These are phyloP conservation scores for Dendryphion nanum DNA, from an alignment of 2,329 filamentous ascomycete species.

Conservation along the genomic window DNA sequence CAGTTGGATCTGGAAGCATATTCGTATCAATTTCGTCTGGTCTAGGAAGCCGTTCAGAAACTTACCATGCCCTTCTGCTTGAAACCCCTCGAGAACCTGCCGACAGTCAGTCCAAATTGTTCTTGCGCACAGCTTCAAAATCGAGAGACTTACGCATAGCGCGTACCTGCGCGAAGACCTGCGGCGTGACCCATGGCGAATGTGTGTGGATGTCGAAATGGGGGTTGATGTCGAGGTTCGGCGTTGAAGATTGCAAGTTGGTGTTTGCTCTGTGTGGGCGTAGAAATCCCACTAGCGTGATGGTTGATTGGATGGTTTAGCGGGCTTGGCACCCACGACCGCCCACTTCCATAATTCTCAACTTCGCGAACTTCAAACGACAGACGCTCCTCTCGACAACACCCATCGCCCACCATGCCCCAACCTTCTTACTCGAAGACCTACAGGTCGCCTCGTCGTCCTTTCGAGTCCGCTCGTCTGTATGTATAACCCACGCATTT, in stretches of 20 bases:
- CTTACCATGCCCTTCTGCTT: constrained; percentile 79
- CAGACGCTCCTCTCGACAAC: constrained; percentile 29
- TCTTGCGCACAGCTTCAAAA: constrained; percentile 5
- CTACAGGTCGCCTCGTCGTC: constrained; percentile 96
- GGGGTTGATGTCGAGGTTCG: constrained; percentile 9
- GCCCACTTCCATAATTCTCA: neutral
- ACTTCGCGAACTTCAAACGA: constrained; percentile 9
- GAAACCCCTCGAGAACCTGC: constrained; percentile 80
- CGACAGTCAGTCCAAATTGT: neutral
- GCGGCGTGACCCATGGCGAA: constrained; percentile 56
- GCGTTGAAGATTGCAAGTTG: neutral
- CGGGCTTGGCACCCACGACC: neutral
- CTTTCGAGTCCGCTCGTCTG: constrained; percentile 99
- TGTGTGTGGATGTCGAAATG: constrained; percentile 21
- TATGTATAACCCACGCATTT: too few relatives aligned
- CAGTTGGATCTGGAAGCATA: constrained; percentile 62
- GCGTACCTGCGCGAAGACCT: constrained; percentile 45
- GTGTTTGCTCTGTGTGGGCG: neutral
- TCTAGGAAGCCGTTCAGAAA: constrained; percentile 6
- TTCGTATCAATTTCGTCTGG: constrained; percentile 21
- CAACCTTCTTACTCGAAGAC: constrained; percentile 91
- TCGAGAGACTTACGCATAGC: constrained; percentile 38
- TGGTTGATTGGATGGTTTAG: neutral
- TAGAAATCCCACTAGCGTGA: neutral
- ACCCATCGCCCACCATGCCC: constrained; percentile 46